phyloP scores from a whole-genome alignment of 768 basidiomycete genomes.

The Astraeus odoratus region DNA sequence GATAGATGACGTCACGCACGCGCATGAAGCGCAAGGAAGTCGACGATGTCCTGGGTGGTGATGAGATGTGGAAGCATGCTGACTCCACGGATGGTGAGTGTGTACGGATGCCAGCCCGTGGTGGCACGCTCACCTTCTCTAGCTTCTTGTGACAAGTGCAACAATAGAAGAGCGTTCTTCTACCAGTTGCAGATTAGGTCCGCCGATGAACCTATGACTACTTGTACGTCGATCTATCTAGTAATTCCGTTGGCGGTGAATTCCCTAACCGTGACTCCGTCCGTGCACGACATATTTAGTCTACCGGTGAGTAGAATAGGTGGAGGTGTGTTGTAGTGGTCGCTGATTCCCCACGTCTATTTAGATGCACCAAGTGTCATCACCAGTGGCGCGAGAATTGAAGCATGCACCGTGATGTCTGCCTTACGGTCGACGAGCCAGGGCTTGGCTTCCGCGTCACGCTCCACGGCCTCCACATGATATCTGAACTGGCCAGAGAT shows the following conservation, averaged over 20 bases:
- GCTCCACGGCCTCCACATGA: too few relatives aligned
- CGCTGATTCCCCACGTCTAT: neutral
- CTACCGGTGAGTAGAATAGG: conserved; percentile 44
- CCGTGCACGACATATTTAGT: conserved; percentile 31
- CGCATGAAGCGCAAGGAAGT: conserved; percentile 82
- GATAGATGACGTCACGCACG: conserved; percentile 86
- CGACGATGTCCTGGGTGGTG: conserved; percentile 94
- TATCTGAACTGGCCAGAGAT: too few relatives aligned
- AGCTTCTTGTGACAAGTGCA: conserved; percentile 74
- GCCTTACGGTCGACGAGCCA: too few relatives aligned
- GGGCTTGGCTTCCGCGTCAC: too few relatives aligned
- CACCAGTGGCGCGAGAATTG: conserved; percentile 69
- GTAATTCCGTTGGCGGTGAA: neutral
- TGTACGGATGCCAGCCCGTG: neutral
- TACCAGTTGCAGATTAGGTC: conserved; percentile 95
- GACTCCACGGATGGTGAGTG: conserved; percentile 72
- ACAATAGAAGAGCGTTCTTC: conserved; percentile 81
- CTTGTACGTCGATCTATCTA: conserved; percentile 15
- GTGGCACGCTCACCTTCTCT: neutral
- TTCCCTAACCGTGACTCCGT: too few relatives aligned
- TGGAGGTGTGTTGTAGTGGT: neutral
- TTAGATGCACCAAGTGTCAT: conserved; percentile 57
- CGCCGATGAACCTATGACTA: conserved; percentile 87
- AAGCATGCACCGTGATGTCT: too few relatives aligned
- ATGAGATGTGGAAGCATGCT: conserved; percentile 90